phyloP scores from a whole-genome alignment of 2,329 filamentous ascomycete species.

The Penicillium expansum region DNA sequence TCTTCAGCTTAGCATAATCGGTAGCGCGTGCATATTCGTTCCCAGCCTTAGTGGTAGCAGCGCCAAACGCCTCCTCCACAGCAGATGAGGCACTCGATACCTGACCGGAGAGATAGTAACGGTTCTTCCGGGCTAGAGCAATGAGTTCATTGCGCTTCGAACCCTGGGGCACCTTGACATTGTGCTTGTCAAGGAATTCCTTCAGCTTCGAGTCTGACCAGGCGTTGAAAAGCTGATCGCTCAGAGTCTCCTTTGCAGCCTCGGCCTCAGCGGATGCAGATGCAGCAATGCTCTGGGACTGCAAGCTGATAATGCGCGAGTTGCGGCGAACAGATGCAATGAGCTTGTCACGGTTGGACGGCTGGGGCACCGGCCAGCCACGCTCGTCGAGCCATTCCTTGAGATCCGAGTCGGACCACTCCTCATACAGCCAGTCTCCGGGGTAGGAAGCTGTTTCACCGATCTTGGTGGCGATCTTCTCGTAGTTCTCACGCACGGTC shows the following conservation, averaged over 20 bases:
- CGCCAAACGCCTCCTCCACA: slow-evolving; percentile 56
- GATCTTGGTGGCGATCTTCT: slow-evolving; percentile 68
- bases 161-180: slow-evolving; percentile 84
- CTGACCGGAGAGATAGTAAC: slow-evolving; percentile 56
- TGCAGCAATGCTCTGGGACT: slow-evolving; percentile 59
- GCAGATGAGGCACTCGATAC: slow-evolving; percentile 53
- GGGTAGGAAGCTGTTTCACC: slow-evolving; percentile 83
- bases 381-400: slow-evolving; percentile 91
- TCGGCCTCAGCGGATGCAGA: slow-evolving; percentile 64
- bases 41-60: slow-evolving; percentile 70
- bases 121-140: slow-evolving; percentile 84
- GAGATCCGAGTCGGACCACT: slow-evolving; percentile 89
- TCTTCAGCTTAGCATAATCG: slow-evolving; percentile 61
- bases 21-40: slow-evolving; percentile 77
- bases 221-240: slow-evolving; percentile 78
- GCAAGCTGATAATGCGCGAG: slow-evolving; percentile 73
- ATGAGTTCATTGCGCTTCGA: slow-evolving; percentile 86
- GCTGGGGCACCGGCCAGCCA: slow-evolving; percentile 82
- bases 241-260: slow-evolving; percentile 69
- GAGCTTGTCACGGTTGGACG: slow-evolving; percentile 77
- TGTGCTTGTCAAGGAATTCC: slow-evolving; percentile 88
- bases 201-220: slow-evolving; percentile 92
- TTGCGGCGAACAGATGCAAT: slow-evolving; percentile 89
- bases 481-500: slow-evolving; percentile 76
- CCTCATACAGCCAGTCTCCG: slow-evolving; percentile 87